Conservation (phyloP, 306 rosid species). For the Spatholobus suberectus region DNA sequence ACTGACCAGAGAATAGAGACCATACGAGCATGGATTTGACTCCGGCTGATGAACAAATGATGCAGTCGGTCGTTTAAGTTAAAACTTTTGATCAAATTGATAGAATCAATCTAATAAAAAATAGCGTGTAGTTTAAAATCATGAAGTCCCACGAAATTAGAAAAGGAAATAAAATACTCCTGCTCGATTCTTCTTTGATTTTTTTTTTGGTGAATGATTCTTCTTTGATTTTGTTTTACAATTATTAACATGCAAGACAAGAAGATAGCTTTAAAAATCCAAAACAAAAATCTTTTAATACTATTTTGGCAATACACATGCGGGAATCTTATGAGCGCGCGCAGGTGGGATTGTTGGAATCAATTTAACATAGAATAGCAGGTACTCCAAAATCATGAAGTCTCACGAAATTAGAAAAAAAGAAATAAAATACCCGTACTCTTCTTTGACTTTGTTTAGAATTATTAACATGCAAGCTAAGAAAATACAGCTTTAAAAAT, state of each 20-base stretch:
- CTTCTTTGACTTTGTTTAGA: not conserved
- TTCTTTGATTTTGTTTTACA: conserved; percentile 35
- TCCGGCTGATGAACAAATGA: not conserved
- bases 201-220: too few relatives aligned
- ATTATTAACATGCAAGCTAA: too few relatives aligned
- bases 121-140: not conserved
- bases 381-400: not conserved
- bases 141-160: not conserved
- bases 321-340: conserved; percentile 50
- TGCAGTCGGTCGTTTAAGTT: not conserved
- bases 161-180: not conserved
- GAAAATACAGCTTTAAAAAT: too few relatives aligned
- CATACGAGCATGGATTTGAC: not conserved
- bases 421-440: not conserved
- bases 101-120: not conserved
- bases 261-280: conserved; percentile 43
- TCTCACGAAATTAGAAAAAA: not conserved
- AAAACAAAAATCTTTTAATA: conserved; percentile 55
- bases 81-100: conserved; percentile 6
- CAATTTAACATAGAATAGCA: not conserved
- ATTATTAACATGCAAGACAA: conserved; percentile 38
- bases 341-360: not conserved
- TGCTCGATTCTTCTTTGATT: conserved; percentile 22
- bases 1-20: too few relatives aligned
- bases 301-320: conserved; percentile 14